A percentile compares a stretch with the other conserved stretches of the same genome.
phyloP scores from a whole-genome alignment of 2,329 filamentous ascomycete genomes.

The Fusarium tuaranense region DNA sequence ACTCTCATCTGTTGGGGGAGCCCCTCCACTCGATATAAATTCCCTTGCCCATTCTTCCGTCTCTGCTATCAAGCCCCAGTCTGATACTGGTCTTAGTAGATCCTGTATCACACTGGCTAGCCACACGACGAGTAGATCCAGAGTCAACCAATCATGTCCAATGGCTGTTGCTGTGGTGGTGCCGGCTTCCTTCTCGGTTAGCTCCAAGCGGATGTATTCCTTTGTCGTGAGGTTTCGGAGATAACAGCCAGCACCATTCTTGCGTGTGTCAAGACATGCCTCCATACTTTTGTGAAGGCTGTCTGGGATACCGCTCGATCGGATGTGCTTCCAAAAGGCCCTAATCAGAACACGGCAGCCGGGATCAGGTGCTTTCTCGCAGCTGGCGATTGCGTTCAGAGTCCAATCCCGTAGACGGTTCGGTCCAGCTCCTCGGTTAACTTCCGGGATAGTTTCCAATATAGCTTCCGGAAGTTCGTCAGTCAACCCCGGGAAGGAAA shows the following conservation, averaged over 20 bases:
- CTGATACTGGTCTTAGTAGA: neutral
- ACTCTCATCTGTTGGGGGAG: neutral
- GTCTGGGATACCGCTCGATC: neutral
- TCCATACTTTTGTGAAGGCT: neutral
- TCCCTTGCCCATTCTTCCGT: neutral
- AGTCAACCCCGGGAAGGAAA: neutral
- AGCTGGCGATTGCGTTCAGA: neutral
- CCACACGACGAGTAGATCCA: slow-evolving; percentile 7
- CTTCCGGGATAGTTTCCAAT: neutral
- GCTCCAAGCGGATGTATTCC: slow-evolving; percentile 8
- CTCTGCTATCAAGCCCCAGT: neutral
- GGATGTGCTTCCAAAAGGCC: neutral
- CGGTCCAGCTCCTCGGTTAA: neutral
- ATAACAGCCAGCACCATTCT: neutral
- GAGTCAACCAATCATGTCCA: neutral
- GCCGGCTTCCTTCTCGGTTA: neutral
- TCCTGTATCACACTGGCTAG: neutral
- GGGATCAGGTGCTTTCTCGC: neutral
- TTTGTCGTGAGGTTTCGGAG: neutral
- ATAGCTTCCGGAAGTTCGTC: neutral
- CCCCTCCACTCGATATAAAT: too few relatives aligned
- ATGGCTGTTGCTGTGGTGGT: neutral
- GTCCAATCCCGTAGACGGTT: neutral
- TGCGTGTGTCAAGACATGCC: neutral
- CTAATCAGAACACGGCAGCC: neutral